Conservation (phyloP, 2,329 filamentous ascomycete species). For the Colletotrichum australisinense region DNA sequence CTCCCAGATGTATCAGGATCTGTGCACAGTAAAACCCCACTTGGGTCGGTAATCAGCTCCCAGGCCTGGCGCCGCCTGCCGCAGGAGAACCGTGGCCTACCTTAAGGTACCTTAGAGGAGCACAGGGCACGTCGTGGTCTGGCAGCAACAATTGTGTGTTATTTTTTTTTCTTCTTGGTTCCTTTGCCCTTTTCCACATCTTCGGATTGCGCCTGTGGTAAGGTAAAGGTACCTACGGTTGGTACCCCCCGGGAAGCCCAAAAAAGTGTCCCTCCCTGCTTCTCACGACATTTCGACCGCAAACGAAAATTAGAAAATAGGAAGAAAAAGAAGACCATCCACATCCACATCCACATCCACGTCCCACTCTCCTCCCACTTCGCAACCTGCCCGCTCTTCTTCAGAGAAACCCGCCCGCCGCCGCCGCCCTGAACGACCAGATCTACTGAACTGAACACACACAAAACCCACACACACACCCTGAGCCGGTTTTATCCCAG, state of each 20-base stretch:
- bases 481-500: slow-evolving; percentile 32
- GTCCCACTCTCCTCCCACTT: slow-evolving; percentile 2
- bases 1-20: slow-evolving; percentile 17
- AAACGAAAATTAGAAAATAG: slow-evolving; percentile 19
- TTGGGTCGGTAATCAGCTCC: slow-evolving; percentile 22
- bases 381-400: slow-evolving; percentile 14
- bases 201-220: slow-evolving; percentile 19
- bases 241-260: background rate
- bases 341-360: slow-evolving; percentile 21
- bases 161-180: slow-evolving; percentile 21
- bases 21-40: slow-evolving; percentile 15
- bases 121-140: slow-evolving; percentile 37
- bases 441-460: slow-evolving; percentile 26
- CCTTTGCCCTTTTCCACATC: slow-evolving; percentile 12
- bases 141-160: slow-evolving; percentile 15
- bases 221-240: too few species aligned
- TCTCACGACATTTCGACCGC: slow-evolving; percentile 24
- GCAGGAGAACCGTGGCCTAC: background rate
- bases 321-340: slow-evolving; percentile 20
- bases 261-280: slow-evolving; percentile 4
- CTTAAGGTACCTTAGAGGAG: slow-evolving; percentile 9
- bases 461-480: slow-evolving; percentile 23
- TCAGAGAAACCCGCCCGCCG: background rate
- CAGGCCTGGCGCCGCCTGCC: background rate
- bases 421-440: slow-evolving; percentile 23